phyloP scores from a whole-genome alignment of 352 stramenopile species.

The Elongisporangium prolatum region DNA sequence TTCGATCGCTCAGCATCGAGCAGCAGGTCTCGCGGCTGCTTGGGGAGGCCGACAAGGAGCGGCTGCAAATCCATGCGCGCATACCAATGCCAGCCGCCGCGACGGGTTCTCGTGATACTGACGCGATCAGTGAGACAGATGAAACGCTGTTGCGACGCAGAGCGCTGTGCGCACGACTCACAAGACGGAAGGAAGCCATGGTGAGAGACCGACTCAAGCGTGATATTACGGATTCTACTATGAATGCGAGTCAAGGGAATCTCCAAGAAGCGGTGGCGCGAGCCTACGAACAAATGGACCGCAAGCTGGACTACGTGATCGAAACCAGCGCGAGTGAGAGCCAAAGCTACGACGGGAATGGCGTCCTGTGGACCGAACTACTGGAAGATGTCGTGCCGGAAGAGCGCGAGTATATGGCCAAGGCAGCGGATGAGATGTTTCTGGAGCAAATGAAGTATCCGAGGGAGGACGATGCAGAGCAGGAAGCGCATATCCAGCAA shows the following conservation, averaged over 20 bases:
- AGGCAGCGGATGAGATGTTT: conserved; percentile 53
- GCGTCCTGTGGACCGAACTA: conserved; percentile 31
- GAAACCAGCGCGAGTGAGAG: conserved; percentile 27
- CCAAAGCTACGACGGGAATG: conserved; percentile 2
- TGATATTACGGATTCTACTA: neutral
- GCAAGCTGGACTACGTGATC: conserved; percentile 26
- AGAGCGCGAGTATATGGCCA: conserved; percentile 48
- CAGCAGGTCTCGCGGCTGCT: conserved; percentile 1
- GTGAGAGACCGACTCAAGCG: conserved; percentile 19
- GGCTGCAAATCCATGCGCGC: too few relatives aligned
- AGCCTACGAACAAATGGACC: too few relatives aligned
- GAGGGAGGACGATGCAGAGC: conserved; percentile 24
- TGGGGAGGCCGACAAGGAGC: too few relatives aligned
- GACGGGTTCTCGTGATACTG: too few relatives aligned
- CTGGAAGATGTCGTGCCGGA: conserved; percentile 30
- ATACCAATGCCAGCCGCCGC: too few relatives aligned
- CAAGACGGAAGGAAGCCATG: conserved; percentile 6
- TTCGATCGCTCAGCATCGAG: neutral
- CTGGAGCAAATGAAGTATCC: conserved; percentile 64
- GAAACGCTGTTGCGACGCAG: conserved; percentile 8
- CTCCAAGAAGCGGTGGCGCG: too few relatives aligned
- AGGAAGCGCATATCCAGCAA: conserved; percentile 21
- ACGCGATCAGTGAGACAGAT: conserved; percentile 3
- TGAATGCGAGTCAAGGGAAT: neutral
- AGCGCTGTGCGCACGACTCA: conserved; percentile 4